Percentiles rank a stretch among this genome's conserved stretches.
Conservation (phyloP, 768 basidiomycete species). For the Kwoniella sp. region DNA sequence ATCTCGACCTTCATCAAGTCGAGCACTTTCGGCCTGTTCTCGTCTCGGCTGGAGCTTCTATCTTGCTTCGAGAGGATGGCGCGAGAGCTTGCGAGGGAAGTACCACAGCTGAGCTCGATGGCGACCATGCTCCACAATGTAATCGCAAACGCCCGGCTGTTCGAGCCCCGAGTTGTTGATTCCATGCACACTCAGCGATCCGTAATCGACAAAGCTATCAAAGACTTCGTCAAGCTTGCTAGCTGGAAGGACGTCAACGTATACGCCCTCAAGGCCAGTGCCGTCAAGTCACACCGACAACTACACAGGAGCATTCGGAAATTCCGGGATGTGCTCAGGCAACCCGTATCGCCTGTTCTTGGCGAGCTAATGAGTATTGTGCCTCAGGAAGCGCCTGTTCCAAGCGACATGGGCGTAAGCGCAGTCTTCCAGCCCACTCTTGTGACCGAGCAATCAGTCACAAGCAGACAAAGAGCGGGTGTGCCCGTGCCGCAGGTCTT, state of each 20-base stretch:
- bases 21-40: slow-evolving; percentile 80
- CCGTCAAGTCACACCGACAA: slow-evolving; percentile 81
- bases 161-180: slow-evolving; percentile 54
- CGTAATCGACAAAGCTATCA: slow-evolving; percentile 71
- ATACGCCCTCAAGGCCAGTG: slow-evolving; percentile 84
- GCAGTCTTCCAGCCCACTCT: slow-evolving; percentile 1
- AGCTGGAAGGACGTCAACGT: slow-evolving; percentile 99
- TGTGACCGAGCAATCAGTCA: neutral
- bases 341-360: slow-evolving; percentile 55
- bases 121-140: slow-evolving; percentile 62
- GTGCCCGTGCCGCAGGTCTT: slow-evolving; percentile 3
- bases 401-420: neutral
- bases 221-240: slow-evolving; percentile 82
- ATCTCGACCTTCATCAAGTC: slow-evolving; percentile 72
- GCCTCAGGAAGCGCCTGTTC: slow-evolving; percentile 21
- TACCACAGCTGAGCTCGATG: slow-evolving; percentile 55
- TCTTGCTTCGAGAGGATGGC: slow-evolving; percentile 61
- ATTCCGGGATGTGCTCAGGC: slow-evolving; percentile 81
- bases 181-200: slow-evolving; percentile 60
- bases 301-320: slow-evolving; percentile 85
- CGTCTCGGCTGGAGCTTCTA: slow-evolving; percentile 63
- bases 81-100: slow-evolving; percentile 49
- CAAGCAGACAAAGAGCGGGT: neutral
- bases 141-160: slow-evolving; percentile 62
- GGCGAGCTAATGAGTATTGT: slow-evolving; percentile 18